phyloP scores from a whole-genome alignment of 2,329 filamentous ascomycete genomes.

The Drechslerella dactyloides region DNA sequence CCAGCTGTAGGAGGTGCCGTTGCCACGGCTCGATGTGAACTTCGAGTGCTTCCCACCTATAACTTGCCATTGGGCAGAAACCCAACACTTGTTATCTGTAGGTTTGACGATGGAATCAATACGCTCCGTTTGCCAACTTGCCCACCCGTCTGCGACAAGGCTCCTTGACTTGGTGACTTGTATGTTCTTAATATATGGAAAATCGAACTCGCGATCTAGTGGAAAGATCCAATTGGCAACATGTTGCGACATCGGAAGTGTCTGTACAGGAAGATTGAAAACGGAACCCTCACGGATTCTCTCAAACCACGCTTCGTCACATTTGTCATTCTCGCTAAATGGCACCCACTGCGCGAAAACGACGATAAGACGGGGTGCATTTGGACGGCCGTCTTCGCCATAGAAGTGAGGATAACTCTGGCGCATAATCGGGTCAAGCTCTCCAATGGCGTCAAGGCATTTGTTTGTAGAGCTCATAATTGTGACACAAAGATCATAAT shows the following conservation, averaged over 20 bases:
- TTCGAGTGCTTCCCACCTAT: slow-evolving; percentile 61
- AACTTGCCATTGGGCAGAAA: slow-evolving; percentile 60
- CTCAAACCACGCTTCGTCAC: slow-evolving; percentile 59
- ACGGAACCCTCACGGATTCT: slow-evolving; percentile 56
- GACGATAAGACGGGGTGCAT: slow-evolving; percentile 58
- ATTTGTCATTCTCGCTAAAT: slow-evolving; percentile 56
- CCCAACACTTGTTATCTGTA: slow-evolving; percentile 55
- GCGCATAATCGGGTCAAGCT: slow-evolving; percentile 54
- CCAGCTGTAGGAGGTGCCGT: slow-evolving; percentile 63
- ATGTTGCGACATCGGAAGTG: slow-evolving; percentile 60
- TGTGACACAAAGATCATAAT: slow-evolving; percentile 62
- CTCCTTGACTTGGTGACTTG: slow-evolving; percentile 59
- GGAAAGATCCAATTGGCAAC: slow-evolving; percentile 62
- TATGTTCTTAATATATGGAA: slow-evolving; percentile 62
- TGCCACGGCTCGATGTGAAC: slow-evolving; percentile 59
- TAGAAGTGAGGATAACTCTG: slow-evolving; percentile 25
- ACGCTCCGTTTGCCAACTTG: slow-evolving; percentile 8
- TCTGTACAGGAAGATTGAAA: slow-evolving; percentile 56
- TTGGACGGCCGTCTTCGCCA: slow-evolving; percentile 54
- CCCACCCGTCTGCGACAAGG: slow-evolving; percentile 11
- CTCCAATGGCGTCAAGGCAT: slow-evolving; percentile 1
- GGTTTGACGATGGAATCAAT: slow-evolving; percentile 55
- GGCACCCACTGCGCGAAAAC: slow-evolving; percentile 63
- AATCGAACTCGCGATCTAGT: slow-evolving; percentile 61
- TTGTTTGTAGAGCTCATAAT: slow-evolving; percentile 53